phyloP scores from a whole-genome alignment of 257 asterid genomes.

The Scutellaria galericulata region DNA sequence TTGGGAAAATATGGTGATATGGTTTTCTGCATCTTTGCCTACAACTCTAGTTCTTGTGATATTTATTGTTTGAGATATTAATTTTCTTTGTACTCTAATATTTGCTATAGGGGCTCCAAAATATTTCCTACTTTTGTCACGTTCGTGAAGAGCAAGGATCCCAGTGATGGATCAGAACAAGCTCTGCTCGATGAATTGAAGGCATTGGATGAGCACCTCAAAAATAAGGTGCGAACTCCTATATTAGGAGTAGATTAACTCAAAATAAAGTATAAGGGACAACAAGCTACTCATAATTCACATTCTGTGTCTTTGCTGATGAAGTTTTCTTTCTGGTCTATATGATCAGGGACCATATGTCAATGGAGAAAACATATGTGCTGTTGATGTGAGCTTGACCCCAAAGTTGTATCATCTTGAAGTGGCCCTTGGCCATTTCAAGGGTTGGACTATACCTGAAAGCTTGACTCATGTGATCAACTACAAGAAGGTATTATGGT shows the following conservation, averaged over 20 bases:
- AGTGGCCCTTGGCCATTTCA: constrained; percentile 72
- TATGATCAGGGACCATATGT: constrained; percentile 64
- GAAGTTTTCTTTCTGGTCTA: not conserved
- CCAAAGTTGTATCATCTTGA: constrained; percentile 79
- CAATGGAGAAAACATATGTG: constrained; percentile 63
- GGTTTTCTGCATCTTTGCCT: not conserved
- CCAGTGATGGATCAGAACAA: constrained; percentile 70
- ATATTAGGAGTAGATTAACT: not conserved
- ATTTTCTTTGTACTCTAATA: not conserved
- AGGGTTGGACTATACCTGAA: constrained; percentile 66
- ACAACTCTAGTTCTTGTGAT: not conserved
- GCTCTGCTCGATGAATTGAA: constrained; percentile 62
- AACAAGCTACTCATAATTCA: not conserved
- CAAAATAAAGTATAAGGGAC: not conserved
- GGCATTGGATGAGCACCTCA: constrained; percentile 75
- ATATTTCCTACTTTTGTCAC: constrained; percentile 60
- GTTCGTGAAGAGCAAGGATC: constrained; percentile 76
- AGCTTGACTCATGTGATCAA: constrained; percentile 56
- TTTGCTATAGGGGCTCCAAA: constrained; percentile 61
- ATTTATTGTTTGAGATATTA: not conserved
- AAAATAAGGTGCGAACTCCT: constrained; percentile 52
- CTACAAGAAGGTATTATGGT: constrained; percentile 55
- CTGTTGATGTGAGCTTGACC: constrained; percentile 78
- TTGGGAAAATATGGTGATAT: not conserved
- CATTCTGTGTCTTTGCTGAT: not conserved